Base-by-base conservation (phyloP, 768 basidiomycete species). In the Termitomyces sp. region DNA sequence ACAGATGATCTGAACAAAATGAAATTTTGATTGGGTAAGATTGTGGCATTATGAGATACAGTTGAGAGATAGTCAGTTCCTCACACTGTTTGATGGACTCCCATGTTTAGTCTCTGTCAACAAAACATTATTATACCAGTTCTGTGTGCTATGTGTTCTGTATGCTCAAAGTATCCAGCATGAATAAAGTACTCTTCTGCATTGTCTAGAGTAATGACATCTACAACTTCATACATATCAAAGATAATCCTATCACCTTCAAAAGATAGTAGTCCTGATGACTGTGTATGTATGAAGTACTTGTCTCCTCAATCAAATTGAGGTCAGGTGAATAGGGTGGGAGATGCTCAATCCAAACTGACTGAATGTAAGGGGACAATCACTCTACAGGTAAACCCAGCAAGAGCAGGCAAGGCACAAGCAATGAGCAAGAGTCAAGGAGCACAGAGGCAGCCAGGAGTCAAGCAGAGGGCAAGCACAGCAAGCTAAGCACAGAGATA, bases 291-390 rank as follows among this genome's bases (percentile, higher is more conserved):
- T 25, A 77, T 63, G 47, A 68, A 72, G 9, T 61, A 58, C 55
- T 78, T 78, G 66, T 70, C 52, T 77, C 74, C 60, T 79, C 72
- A 29, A 77, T 77, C 1, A 77, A 76, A 54, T 79, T 78, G 45
- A 74, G 59, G 50, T 79, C 75, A 0, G 77, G 77, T 0, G 76
- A 79, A 57, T 79, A 79, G 4, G 72, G 74, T 2, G 73, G 76
- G 3, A 78, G 67, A 54, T 66, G 77, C 20, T 69, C 63, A 34
- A 77, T 47, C 1, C 64, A 59, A 31, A 74, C 25, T 25, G 25
- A 25, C 25, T 25, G 25, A 25, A 25, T 25, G 1, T 25, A 25
- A 25, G 25, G 25, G 25, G 25, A 25, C 25, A 25, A 25, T 25
- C 1, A 25, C 25, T 25, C 25, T 1, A 25, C 25, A 25, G 25